Base-by-base conservation (phyloP, 441 rosid species). In the Kokia cookei region DNA sequence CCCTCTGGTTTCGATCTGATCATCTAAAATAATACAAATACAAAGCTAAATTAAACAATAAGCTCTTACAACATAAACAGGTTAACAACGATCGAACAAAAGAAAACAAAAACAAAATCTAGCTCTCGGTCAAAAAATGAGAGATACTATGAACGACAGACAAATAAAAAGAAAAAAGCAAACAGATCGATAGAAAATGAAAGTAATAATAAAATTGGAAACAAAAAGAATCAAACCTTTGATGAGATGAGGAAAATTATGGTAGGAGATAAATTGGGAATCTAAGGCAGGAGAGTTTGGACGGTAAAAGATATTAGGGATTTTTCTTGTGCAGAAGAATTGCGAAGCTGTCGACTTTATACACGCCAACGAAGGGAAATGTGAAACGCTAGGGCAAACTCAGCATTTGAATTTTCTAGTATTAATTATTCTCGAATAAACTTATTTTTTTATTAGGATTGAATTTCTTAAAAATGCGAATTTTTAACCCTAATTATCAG, bases 371-470 rank as follows among this genome's bases (percentile, higher is more conserved):
- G 17, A 1, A 4, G 51, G 1, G 19, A 42, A 65, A 57, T 0
- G 22, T 7, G 26, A 47, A 2, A 12, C 54, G 47, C 27, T 69
- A 69, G 75, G 75, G 75, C 75, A 59, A 59, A 59, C 42, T 43
- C 65, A 71, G 66, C 75, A 6, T n/a, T 14, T 22, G 15, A 59
- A 72, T 59, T 58, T 71, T 50, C 55, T 29, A 50, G 43, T 32
- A 55, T 19, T 19, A 13, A 14, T 37, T 40, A 55, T 71, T 71
- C 53, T 70, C 6, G 24, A 43, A 72, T 43, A 27, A 55, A 40
- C 66, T 43, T 57, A 40, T 2, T 51, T 32, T 10, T n/a, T 32
- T n/a, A n/a, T 53, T 19, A 19, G 22, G 22, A 19, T 19, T 19
- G 22, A 19, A 19, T 19, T 19, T 19, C 22, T 19, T 19, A 19